Evolutionary conservation across 1,284 basidiomycete genomes (phyloP).

Genomic region (Apiotrichum siamense): DNA sequence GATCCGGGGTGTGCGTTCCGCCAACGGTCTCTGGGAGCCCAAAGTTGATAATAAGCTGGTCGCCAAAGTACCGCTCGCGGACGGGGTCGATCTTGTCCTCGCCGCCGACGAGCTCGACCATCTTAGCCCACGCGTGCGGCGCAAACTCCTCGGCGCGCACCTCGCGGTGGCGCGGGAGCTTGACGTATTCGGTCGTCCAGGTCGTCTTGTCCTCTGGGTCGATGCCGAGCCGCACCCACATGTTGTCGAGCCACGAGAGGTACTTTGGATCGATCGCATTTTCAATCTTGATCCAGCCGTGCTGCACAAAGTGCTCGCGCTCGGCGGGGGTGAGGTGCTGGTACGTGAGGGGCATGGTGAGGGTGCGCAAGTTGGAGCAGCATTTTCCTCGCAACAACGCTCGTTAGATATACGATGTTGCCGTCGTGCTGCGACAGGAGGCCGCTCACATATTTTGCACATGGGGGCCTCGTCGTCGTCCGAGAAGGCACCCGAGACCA

Average conservation of each 20-base stretch:
- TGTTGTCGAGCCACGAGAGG: constrained; percentile 25
- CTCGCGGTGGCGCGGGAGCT: constrained; percentile 31
- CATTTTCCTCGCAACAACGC: too few relatives aligned
- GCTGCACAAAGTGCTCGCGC: constrained; percentile 28
- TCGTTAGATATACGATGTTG: too few relatives aligned
- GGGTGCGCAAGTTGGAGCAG: not conserved
- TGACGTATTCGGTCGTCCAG: constrained; percentile 30
- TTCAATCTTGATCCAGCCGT: constrained; percentile 30
- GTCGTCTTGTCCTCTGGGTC: constrained; percentile 37
- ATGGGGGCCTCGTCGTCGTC: too few relatives aligned
- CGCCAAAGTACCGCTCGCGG: constrained; percentile 29
- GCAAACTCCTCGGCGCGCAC: constrained; percentile 24
- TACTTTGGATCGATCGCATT: constrained; percentile 27
- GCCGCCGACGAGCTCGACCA: constrained; percentile 31
- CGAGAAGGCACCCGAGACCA: too few relatives aligned
- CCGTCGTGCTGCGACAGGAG: too few relatives aligned
- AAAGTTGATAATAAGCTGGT: constrained; percentile 36
- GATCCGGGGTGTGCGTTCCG: constrained; percentile 1
- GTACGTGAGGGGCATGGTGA: constrained; percentile 12
- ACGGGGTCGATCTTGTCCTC: constrained; percentile 29
- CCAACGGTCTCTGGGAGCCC: constrained; percentile 17
- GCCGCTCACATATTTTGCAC: too few relatives aligned
- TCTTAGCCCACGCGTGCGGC: constrained; percentile 31
- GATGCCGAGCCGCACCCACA: constrained; percentile 34
- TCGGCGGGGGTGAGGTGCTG: constrained; percentile 21